Conservation (phyloP, 371 early-diverging fungal species). For the Nematocida parisii region DNA sequence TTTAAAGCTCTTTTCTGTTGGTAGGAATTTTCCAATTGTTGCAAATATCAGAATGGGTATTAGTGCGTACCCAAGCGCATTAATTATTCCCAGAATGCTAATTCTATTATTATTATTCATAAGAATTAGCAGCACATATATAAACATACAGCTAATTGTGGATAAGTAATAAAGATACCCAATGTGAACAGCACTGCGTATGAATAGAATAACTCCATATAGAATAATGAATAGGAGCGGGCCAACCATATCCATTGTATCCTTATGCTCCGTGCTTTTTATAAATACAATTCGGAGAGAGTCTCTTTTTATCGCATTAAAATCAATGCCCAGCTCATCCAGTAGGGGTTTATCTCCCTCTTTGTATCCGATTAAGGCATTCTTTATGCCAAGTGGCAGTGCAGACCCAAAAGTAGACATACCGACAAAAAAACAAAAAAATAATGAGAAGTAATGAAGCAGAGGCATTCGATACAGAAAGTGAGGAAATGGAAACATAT, state of each 20-base stretch:
- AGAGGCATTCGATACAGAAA: slow-evolving; percentile 18
- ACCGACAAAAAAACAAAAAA: slow-evolving; percentile 42
- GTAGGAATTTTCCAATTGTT: slow-evolving; percentile 47
- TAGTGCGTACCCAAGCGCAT: slow-evolving; percentile 69
- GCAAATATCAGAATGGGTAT: slow-evolving; percentile 65
- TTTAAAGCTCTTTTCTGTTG: slow-evolving; percentile 14
- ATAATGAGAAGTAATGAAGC: slow-evolving; percentile 44
- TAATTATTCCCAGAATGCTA: slow-evolving; percentile 51
- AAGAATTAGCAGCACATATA: slow-evolving; percentile 63
- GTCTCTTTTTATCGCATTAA: slow-evolving; percentile 62
- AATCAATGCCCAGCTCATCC: slow-evolving; percentile 69
- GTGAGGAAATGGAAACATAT: slow-evolving; percentile 5
- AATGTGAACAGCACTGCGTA: slow-evolving; percentile 68
- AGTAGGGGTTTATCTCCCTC: slow-evolving; percentile 66
- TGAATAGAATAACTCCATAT: slow-evolving; percentile 61
- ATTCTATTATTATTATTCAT: slow-evolving; percentile 30
- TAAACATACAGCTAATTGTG: slow-evolving; percentile 54
- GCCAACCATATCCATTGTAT: slow-evolving; percentile 63
- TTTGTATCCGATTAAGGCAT: slow-evolving; percentile 61
- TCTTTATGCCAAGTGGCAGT: slow-evolving; percentile 50
- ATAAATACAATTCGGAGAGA: slow-evolving; percentile 55
- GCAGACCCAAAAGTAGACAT: slow-evolving; percentile 34
- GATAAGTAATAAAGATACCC: slow-evolving; percentile 69
- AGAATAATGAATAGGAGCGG: slow-evolving; percentile 65
- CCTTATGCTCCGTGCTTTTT: slow-evolving; percentile 8